These are phyloP conservation scores for Osmanthus fragrans DNA, from an alignment of 257 asterid species.

Conservation along the genomic window DNA sequence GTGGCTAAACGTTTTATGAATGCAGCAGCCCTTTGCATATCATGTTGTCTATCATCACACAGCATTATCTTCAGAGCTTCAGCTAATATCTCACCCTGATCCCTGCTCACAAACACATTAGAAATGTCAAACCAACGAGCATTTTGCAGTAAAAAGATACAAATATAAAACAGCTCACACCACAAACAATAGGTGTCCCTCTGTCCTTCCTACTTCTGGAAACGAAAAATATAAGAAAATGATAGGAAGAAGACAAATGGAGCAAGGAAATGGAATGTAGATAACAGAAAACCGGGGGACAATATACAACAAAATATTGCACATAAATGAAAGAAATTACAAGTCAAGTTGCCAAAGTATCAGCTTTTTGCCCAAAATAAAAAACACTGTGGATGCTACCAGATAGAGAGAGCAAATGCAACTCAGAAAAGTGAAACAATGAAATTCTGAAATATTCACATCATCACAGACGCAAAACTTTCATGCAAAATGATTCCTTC, in stretches of 20 bases:
- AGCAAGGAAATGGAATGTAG: no score
- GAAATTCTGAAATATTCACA: no score
- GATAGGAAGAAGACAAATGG: not conserved
- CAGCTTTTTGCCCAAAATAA: no score
- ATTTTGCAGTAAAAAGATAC: not conserved
- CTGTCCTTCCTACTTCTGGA: not conserved
- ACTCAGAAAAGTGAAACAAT: no score
- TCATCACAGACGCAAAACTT: no score
- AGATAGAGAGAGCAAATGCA: no score
- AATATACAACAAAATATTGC: no score
- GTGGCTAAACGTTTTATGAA: constrained; percentile 85
- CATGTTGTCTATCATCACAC: constrained; percentile 93
- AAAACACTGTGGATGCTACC: no score
- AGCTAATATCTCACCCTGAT: constrained; percentile 78
- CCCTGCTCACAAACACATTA: constrained; percentile 49
- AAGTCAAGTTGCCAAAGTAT: no score
- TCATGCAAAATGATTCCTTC: no score
- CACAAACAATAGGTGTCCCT: not conserved
- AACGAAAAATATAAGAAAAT: not conserved
- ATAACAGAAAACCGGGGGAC: no score
- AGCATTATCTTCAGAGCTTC: constrained; percentile 92
- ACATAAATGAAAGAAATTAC: no score
- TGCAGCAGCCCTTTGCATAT: constrained; percentile 98
- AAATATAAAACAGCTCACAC: not conserved
- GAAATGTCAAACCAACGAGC: constrained; percentile 12